Evolutionary conservation across 768 basidiomycete species (phyloP), one percentile per base, ranked within the genome.

Genomic region (Psilocybe cyanescens): DNA sequence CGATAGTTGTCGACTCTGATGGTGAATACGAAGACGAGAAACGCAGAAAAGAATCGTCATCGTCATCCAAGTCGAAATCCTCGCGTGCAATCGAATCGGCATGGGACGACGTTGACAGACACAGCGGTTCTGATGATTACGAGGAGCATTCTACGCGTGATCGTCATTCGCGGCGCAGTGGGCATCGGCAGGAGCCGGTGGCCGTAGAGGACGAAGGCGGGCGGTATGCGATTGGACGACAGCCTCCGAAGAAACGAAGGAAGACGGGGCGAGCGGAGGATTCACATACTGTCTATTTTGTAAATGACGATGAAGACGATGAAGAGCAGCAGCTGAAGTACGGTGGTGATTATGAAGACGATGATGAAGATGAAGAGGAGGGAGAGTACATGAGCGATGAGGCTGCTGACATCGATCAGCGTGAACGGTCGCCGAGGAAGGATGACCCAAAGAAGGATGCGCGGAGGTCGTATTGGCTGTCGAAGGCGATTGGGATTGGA

Each of bases 381-480:
- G 70, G 62, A 11, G 70, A 67, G 48, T 72, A 71, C 51, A 66
- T 61, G 57, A 64, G 64, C 39, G 65, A 66, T 53, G 58, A 63
- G 7, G 56, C 33, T 45, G 61, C 30, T 47, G 61, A 57, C 44
- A 61, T 51, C 39, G 61, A 61, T 2, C 29, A 49, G 47, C 45
- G 37, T 55, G 37, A 50, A 55, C 55, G 53, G 53, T 37, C 37
- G 49, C 54, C 51, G 30, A 50, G 59, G 49, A 33, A 37, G 33
- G 55, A 56, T 28, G 59, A 62, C 46, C 57, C 65, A 8, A 76
- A 70, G 51, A 74, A 69, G 47, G 75, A 78, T 24, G 76, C 69
- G 60, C 80, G 76, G 33, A 78, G 86, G 58, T 80, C 79, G 4
- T 88, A 82, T 69, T 87, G 87, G 88, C 65, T 87, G 47, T 83